phyloP scores from a whole-genome alignment of 73 alveolate genomes.

The Tetrahymena thermophila region DNA sequence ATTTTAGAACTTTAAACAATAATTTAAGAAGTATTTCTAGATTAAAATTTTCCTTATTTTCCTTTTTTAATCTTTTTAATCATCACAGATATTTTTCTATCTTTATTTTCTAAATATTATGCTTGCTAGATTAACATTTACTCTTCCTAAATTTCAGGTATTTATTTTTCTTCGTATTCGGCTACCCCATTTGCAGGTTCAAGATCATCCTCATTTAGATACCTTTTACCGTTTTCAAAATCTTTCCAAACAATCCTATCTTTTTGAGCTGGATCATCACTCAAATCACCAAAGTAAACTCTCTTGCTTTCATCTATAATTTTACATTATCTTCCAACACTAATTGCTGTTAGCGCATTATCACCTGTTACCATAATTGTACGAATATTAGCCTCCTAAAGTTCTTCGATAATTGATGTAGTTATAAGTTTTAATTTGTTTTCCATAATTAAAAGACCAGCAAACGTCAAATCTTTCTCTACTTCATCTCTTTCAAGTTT shows the following conservation, averaged over 20 bases:
- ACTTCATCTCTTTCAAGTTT: constrained; percentile 66
- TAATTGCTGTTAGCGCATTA: constrained; percentile 77
- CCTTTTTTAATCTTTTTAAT: background rate
- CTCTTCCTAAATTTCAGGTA: constrained; percentile 1
- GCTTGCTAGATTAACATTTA: constrained; percentile 10
- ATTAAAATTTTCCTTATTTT: background rate
- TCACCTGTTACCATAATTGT: constrained; percentile 89
- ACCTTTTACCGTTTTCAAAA: constrained; percentile 12
- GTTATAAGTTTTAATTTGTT: constrained; percentile 89
- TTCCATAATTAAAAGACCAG: constrained; percentile 87
- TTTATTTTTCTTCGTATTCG: background rate
- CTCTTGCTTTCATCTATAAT: constrained; percentile 6
- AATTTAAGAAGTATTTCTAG: background rate
- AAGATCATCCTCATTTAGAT: background rate
- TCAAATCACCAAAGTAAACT: constrained; percentile 38
- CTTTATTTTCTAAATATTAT: constrained; percentile 5
- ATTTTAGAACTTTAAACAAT: background rate
- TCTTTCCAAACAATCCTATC: constrained; percentile 34
- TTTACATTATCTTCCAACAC: constrained; percentile 71
- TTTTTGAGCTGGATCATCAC: constrained; percentile 12
- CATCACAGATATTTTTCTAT: background rate
- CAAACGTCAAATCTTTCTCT: constrained; percentile 72
- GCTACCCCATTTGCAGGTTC: constrained; percentile 1
- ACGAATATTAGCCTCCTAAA: constrained; percentile 61
- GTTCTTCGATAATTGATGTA: constrained; percentile 47